These are phyloP conservation scores for Macaranga tanarius DNA, from an alignment of 441 rosid species.

Conservation along the genomic window DNA sequence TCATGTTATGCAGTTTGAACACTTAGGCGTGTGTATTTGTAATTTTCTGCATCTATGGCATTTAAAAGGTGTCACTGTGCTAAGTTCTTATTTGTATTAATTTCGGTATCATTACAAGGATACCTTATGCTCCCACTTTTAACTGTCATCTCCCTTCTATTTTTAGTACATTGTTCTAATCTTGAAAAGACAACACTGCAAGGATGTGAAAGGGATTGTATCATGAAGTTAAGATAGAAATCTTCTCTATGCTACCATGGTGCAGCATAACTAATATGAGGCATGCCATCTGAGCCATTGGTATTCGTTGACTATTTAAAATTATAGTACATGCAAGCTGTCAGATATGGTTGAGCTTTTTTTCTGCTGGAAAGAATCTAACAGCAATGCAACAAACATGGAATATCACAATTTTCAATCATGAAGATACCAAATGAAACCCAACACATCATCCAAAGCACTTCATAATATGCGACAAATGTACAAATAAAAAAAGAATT, in stretches of 20 bases:
- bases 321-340: not conserved
- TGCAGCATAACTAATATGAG: not conserved
- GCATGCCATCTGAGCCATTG: not conserved
- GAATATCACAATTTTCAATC: not conserved
- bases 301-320: not conserved
- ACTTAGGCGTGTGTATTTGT: too few species aligned
- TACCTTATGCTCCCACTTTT: not conserved
- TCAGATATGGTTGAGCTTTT: not conserved
- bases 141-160: not conserved
- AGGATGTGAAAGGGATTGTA: not conserved
- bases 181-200: not conserved
- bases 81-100: not conserved
- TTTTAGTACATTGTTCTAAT: not conserved
- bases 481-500: constrained; percentile 1
- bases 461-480: not conserved
- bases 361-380: not conserved
- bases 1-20: too few species aligned
- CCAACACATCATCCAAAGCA: not conserved
- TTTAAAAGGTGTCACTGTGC: not conserved
- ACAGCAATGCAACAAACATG: not conserved
- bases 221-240: not conserved
- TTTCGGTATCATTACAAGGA: not conserved
- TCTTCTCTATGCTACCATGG: not conserved
- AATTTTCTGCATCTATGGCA: not conserved
- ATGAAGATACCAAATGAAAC: not conserved